Evolutionary conservation across 768 basidiomycete species (phyloP), one percentile per base, ranked within the genome.

Genomic region (Serendipita sp.): DNA sequence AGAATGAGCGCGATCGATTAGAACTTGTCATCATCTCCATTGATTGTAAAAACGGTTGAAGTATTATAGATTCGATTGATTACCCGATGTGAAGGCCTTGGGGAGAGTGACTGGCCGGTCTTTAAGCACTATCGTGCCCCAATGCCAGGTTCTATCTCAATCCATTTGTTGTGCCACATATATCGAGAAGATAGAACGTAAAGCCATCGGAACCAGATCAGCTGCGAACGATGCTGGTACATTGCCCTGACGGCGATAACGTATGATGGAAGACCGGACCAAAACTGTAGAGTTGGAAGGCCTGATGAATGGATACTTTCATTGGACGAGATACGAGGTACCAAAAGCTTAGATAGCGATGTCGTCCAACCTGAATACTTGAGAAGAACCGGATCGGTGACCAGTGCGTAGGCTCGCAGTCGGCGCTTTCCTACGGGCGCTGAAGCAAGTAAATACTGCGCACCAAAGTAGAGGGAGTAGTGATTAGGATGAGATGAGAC

Each of bases 131-230:
- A 47, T 32, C 34, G 13, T n/a, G 56, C 52, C 28, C 30, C n/a
- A 18, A 32, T 8, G 48, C 8, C 48, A 51, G 48, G 62, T 44
- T 64, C 32, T 51, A 88, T 70, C 71, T 84, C 80, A 1, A 78
- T 76, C 82, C 89, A 90, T 68, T 89, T 85, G 67, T 93, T 93
- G 32, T 89, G 82, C 92, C 93, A 95, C 89, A 95, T 88, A 71
- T 93, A 91, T 65, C 86, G 79, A 16, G 89, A 92, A 71, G 86
- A 89, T 23, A 74, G 68, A 44, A 94, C 78, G 71, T 92, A 89
- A 65, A 93, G 75, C 82, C 87, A 91, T 46, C 93, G 81, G 76
- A 91, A 95, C 92, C 92, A 94, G 47, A 83, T 82, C 66, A 91
- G 74, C 76, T 96, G 93, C 66, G 83, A 84, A 64, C 75, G 67